Evolutionary conservation across 2,329 filamentous ascomycete species (phyloP).

Genomic region (Cryphonectria radicalis): DNA sequence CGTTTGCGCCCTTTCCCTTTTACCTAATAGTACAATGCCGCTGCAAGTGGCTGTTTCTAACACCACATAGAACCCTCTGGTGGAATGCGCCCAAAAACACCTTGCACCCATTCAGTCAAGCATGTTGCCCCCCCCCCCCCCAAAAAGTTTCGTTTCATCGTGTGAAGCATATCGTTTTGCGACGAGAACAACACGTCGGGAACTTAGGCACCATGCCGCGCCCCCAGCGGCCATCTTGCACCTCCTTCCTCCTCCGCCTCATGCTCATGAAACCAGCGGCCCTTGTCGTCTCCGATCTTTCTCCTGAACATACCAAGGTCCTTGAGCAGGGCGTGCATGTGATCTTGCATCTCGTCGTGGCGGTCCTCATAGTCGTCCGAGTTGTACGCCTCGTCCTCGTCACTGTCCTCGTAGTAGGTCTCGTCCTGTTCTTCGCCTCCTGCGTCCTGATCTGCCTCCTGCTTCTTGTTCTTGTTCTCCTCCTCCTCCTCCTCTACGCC

Average conservation of each 20-base stretch:
- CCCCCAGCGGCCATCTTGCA: slow-evolving; percentile 55
- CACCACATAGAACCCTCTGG: background rate
- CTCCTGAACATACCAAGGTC: slow-evolving; percentile 80
- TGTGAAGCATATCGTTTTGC: background rate
- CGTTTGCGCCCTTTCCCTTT: background rate
- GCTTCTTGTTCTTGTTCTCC: slow-evolving; percentile 27
- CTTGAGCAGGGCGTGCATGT: slow-evolving; percentile 81
- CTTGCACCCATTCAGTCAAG: slow-evolving; percentile 11
- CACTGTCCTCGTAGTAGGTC: slow-evolving; percentile 55
- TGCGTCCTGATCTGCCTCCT: slow-evolving; percentile 15
- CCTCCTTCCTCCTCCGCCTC: slow-evolving; percentile 35
- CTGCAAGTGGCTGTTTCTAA: background rate
- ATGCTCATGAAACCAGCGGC: slow-evolving; percentile 67
- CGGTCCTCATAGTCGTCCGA: slow-evolving; percentile 56
- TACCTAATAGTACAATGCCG: background rate
- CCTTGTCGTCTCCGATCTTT: slow-evolving; percentile 84
- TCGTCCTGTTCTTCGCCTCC: slow-evolving; percentile 31
- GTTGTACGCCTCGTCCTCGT: slow-evolving; percentile 62
- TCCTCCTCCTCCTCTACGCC: slow-evolving; percentile 25
- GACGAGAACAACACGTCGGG: background rate
- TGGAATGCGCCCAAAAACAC: slow-evolving; percentile 21
- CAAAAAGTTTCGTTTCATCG: background rate
- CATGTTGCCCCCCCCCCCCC: background rate
- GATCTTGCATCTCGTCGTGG: slow-evolving; percentile 73
- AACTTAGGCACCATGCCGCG: slow-evolving; percentile 45